phyloP scores from a whole-genome alignment of 768 basidiomycete genomes.

The Agaricus subrufescens region DNA sequence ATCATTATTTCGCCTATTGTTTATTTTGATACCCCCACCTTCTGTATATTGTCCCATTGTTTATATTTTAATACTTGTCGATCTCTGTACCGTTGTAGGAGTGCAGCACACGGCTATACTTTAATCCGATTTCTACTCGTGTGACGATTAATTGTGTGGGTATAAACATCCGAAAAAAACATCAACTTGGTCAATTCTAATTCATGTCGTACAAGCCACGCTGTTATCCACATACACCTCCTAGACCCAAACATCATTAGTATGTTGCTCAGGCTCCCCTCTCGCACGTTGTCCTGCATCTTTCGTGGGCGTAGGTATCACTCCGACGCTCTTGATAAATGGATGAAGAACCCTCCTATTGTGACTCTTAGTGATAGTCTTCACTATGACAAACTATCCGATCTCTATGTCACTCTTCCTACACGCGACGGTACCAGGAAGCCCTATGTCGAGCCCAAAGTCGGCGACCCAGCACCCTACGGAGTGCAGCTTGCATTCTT shows the following conservation, averaged over 20 bases:
- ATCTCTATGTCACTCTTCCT: conserved; percentile 67
- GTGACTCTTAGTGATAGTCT: conserved; percentile 46
- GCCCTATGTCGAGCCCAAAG: conserved; percentile 36
- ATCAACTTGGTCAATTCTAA: not conserved
- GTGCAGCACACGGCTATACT: not conserved
- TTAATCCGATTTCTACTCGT: not conserved
- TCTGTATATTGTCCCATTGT: not conserved
- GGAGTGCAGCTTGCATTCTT: conserved; percentile 78
- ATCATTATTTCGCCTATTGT: conserved; percentile 8
- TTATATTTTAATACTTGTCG: not conserved
- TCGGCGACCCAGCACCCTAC: conserved; percentile 40
- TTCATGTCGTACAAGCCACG: not conserved
- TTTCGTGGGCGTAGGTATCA: not conserved
- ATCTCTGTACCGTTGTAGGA: not conserved
- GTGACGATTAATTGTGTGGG: not conserved
- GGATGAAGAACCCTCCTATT: conserved; percentile 47
- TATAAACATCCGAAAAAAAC: conserved; percentile 1
- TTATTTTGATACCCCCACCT: conserved; percentile 6
- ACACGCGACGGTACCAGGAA: conserved; percentile 58
- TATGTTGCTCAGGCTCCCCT: not conserved
- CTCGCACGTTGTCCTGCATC: not conserved
- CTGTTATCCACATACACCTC: not conserved
- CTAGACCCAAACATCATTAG: not conserved
- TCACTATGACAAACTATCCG: conserved; percentile 51
- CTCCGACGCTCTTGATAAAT: conserved; percentile 35